Evolutionary conservation across 164 flowering plant genomes (phyloP), one percentile per base, ranked within the genome.

Genomic region (Berberis thunbergii): DNA sequence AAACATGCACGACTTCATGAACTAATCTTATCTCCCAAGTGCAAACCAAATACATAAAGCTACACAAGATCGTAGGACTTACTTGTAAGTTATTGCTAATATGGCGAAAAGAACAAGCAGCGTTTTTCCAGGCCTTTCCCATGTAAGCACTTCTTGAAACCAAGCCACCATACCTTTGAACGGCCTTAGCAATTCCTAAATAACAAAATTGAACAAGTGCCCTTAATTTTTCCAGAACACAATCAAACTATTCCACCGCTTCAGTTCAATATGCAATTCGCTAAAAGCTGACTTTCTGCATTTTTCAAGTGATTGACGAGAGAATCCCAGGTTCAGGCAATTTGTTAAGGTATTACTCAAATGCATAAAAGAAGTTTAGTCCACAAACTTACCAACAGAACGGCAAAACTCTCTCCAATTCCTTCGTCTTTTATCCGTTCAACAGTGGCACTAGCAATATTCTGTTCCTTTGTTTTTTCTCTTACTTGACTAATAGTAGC

Each of bases 391-490:
- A 89, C 97, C 85, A 80, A 53, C n/a, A 91, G 79, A 70, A 94
- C 76, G 8, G 66, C 41, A 26, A 71, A 69, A 65, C 86, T 84
- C 11, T 87, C 87, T 46, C 76, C 64, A 38, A 91, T 78, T 9
- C 99, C 97, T 69, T 91, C 97, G 65, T 87, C 96, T 69, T 82
- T 86, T 67, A 86, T 49, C 41, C 65, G 77, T 63, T 84, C 87
- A 6, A 78, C 72, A 1, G 86, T 81, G 46, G 96, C 88, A 70
- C 83, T 87, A 10, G 96, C 99, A 49, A 67, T 64, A 2, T 64
- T 64, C 11, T 76, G 43, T 63, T 84, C 89, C 72, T 76, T 83
- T 7, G 82, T 90, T 72, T 91, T 96, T 68, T 83, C 88, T 68
- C 89, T 73, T 6, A 76, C 80, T 72, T 87, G 87, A 56, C 78